Evolutionary conservation across 2,329 filamentous ascomycete genomes (phyloP).

Genomic region (Cordyceps militaris): DNA sequence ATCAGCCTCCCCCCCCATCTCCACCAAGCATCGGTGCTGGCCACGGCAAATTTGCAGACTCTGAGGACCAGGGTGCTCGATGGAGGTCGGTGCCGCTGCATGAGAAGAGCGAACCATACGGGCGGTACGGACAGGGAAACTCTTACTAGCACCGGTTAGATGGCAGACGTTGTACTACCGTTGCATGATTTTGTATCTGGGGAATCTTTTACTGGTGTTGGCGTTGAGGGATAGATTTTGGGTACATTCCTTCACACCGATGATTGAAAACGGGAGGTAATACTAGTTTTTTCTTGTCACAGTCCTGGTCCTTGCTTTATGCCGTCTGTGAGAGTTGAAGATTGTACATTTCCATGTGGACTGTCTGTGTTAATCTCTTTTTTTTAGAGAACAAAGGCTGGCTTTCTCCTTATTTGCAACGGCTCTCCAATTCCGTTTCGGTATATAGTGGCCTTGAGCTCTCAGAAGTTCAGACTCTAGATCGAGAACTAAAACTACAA

Average conservation of each 20-base stretch:
- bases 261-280: background rate
- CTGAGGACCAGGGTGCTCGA: conserved; percentile 24
- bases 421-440: conserved; percentile 2
- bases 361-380: background rate
- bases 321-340: background rate
- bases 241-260: background rate
- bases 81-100: conserved; percentile 23
- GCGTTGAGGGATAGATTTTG: background rate
- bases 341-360: background rate
- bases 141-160: background rate
- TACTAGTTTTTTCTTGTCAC: background rate
- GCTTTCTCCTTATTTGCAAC: background rate
- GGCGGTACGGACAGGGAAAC: conserved; percentile 24
- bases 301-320: background rate
- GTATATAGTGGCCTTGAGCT: conserved; percentile 18
- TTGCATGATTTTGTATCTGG: background rate
- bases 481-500: conserved; percentile 13
- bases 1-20: conserved; percentile 21
- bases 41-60: conserved; percentile 16
- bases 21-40: conserved; percentile 18
- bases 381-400: background rate
- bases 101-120: conserved; percentile 30
- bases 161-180: background rate
- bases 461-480: conserved; percentile 9
- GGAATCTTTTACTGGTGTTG: background rate